Evolutionary conservation across 768 basidiomycete genomes (phyloP).

Genomic region (Epithele typhae): DNA sequence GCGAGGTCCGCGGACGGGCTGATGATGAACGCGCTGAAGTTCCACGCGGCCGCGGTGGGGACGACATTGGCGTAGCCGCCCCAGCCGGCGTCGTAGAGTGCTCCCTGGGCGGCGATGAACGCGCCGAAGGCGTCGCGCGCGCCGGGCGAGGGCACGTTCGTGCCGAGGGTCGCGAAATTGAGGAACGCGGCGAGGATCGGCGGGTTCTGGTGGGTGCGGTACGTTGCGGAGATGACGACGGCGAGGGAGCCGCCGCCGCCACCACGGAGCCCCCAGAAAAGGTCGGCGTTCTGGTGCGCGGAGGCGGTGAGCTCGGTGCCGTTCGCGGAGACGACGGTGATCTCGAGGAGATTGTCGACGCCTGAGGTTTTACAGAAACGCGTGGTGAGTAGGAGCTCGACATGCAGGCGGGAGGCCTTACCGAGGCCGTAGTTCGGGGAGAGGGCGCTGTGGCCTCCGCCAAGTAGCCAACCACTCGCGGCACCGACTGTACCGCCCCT

Average conservation of each 20-base stretch:
- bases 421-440: constrained; percentile 27
- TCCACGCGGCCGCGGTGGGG: too few species aligned
- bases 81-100: neutral
- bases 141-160: neutral
- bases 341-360: constrained; percentile 30
- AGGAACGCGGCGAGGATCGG: constrained; percentile 30
- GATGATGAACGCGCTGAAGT: too few species aligned
- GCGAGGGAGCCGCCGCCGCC: constrained; percentile 36
- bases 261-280: constrained; percentile 49
- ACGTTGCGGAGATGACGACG: constrained; percentile 40
- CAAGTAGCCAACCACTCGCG: constrained; percentile 40
- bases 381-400: neutral
- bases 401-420: constrained; percentile 15
- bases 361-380: constrained; percentile 10
- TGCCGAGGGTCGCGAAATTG: neutral
- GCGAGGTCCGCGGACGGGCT: too few species aligned
- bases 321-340: constrained; percentile 49
- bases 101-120: neutral
- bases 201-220: constrained; percentile 35
- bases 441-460: constrained; percentile 28
- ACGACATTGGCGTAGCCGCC: too few species aligned
- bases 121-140: neutral
- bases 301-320: constrained; percentile 41
- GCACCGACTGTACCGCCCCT: constrained; percentile 38
- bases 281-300: constrained; percentile 41